Percentiles rank a stretch among this genome's conserved stretches.
Evolutionary conservation across 768 basidiomycete species (phyloP).

Genomic region (Termitomyces sp.): DNA sequence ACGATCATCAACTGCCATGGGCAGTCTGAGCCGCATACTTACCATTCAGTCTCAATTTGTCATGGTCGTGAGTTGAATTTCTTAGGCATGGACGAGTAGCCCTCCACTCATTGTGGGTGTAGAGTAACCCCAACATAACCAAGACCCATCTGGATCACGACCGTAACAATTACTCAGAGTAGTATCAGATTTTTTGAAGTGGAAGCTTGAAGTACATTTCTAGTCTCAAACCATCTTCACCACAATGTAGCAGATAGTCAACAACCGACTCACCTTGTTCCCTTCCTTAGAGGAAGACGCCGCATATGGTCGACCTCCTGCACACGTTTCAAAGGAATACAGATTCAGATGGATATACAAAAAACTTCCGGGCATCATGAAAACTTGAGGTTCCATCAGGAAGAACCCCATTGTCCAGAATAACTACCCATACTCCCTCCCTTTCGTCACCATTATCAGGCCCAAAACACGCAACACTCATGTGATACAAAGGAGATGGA

Average conservation of each 20-base stretch:
- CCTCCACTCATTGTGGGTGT: no score
- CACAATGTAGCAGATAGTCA: background rate
- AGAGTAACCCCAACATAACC: background rate
- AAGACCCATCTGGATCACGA: background rate
- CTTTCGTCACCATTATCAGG: background rate
- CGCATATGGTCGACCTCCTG: conserved; percentile 10
- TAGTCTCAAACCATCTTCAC: conserved; percentile 5
- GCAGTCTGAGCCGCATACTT: background rate
- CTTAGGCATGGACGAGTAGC: background rate
- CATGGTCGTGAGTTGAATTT: background rate
- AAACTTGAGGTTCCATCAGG: background rate
- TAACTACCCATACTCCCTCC: background rate
- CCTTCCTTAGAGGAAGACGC: conserved; percentile 5
- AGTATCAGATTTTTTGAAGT: background rate
- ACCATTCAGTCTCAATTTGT: background rate
- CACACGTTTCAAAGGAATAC: conserved; percentile 13
- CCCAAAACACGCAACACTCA: background rate
- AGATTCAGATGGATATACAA: conserved; percentile 13
- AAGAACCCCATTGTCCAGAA: background rate
- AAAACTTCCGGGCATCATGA: conserved; percentile 13
- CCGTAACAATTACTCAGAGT: background rate
- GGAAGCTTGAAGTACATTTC: background rate
- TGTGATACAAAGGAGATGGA: background rate
- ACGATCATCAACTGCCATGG: background rate
- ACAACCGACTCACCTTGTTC: conserved; percentile 13